Conservation (phyloP, 2,329 filamentous ascomycete genomes). For the Fusarium sp. region DNA sequence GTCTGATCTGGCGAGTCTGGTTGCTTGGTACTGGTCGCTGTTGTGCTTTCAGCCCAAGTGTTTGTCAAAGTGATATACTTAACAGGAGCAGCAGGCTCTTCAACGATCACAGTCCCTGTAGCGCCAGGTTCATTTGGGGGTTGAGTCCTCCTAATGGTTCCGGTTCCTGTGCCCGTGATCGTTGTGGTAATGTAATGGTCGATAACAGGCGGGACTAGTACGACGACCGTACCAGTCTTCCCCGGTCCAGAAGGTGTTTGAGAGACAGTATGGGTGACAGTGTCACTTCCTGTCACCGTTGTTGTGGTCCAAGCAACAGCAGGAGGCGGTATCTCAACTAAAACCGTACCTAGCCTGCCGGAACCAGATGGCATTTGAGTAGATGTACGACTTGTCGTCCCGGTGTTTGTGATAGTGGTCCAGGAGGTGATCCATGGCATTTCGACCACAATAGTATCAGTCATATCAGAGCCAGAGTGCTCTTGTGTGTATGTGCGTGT, state of each 20-base stretch:
- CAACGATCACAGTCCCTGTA: background rate
- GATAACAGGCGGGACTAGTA: background rate
- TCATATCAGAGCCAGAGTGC: background rate
- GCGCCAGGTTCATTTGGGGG: background rate
- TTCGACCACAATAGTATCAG: background rate
- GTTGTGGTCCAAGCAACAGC: background rate
- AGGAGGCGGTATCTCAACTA: background rate
- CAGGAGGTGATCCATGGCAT: background rate
- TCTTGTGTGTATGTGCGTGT: background rate
- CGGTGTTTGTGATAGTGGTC: background rate
- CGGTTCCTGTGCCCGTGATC: background rate
- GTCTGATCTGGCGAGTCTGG: background rate
- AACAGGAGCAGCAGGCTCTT: background rate
- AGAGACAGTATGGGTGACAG: background rate
- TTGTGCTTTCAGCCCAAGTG: fast-evolving
- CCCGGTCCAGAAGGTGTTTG: background rate
- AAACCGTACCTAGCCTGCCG: background rate
- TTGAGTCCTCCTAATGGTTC: background rate
- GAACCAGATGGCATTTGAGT: background rate
- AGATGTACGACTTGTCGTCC: background rate
- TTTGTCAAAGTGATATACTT: background rate
- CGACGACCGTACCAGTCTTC: background rate
- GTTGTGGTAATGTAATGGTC: background rate
- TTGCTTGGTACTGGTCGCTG: background rate
- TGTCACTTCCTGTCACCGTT: background rate